These are phyloP conservation scores for Kwoniella sp. DNA, from an alignment of 768 basidiomycete genomes.

Conservation along the genomic window DNA sequence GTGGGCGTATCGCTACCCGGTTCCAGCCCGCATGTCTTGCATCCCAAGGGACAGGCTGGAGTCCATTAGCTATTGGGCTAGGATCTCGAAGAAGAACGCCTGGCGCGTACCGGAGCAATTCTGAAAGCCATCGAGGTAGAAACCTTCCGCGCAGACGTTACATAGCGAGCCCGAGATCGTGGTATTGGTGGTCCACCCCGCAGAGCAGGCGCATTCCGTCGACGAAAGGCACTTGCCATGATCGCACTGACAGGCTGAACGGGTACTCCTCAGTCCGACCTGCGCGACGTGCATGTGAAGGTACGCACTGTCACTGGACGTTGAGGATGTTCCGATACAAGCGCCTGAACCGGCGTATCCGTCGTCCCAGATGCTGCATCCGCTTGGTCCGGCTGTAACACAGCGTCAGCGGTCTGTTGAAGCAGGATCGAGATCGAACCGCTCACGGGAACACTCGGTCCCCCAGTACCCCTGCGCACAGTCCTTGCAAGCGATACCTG, in stretches of 20 bases:
- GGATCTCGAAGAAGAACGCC: background rate
- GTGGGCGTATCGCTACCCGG: conserved; percentile 13
- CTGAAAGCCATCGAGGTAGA: conserved; percentile 26
- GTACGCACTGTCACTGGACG: conserved; percentile 7
- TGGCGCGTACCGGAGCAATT: conserved; percentile 41
- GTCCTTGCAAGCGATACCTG: conserved; percentile 36
- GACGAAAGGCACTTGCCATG: conserved; percentile 40
- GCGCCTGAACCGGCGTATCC: conserved; percentile 37
- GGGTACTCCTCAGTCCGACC: background rate
- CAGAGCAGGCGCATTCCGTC: conserved; percentile 37
- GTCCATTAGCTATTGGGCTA: background rate
- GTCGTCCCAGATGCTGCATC: conserved; percentile 43
- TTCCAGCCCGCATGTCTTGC: conserved; percentile 28
- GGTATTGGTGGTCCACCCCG: conserved; percentile 35
- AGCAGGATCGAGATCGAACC: background rate
- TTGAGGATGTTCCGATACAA: conserved; percentile 36
- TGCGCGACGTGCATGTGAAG: background rate
- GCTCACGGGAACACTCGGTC: conserved; percentile 26
- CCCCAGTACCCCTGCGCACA: conserved; percentile 38
- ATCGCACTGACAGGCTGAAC: conserved; percentile 38
- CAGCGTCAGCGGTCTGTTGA: background rate
- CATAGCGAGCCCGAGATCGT: conserved; percentile 21
- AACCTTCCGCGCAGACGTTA: conserved; percentile 34
- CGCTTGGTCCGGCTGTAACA: conserved; percentile 22
- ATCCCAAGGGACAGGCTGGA: conserved; percentile 46